A percentile compares a stretch with the other conserved stretches of the same genome.
Conservation (phyloP, 805 yeast species). For the Candida nemodendra region DNA sequence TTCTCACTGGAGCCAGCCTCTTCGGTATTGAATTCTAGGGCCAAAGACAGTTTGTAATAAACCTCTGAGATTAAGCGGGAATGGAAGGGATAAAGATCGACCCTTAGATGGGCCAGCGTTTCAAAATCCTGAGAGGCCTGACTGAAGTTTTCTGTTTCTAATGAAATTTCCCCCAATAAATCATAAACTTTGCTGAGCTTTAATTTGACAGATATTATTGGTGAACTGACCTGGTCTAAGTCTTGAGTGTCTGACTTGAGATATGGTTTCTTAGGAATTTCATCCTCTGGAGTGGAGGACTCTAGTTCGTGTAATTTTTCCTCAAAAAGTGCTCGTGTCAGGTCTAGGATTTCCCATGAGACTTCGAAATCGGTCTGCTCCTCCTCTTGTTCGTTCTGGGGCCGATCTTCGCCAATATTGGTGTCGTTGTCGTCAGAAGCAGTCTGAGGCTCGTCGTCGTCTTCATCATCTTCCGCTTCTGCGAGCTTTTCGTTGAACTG, state of each 20-base stretch:
- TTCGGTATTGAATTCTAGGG: conserved; percentile 62
- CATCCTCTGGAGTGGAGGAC: conserved; percentile 4
- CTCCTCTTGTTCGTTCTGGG: conserved; percentile 31
- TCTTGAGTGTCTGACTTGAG: conserved; percentile 22
- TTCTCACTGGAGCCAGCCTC: conserved; percentile 54
- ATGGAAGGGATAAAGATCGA: conserved; percentile 47
- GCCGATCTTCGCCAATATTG: conserved; percentile 22
- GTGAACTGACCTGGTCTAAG: conserved; percentile 23
- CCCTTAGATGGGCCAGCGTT: conserved; percentile 53
- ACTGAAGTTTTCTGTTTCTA: conserved; percentile 83
- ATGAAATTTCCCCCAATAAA: conserved; percentile 82
- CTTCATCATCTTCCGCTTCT: conserved; percentile 33
- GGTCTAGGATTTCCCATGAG: conserved; percentile 85
- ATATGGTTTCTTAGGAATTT: conserved; percentile 15
- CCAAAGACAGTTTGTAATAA: conserved; percentile 76
- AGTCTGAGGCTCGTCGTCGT: conserved; percentile 17
- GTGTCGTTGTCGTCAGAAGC: conserved; percentile 24
- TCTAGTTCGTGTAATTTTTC: conserved; percentile 35
- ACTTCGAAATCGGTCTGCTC: conserved; percentile 76
- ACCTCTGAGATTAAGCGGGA: conserved; percentile 71
- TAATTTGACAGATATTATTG: conserved; percentile 38
- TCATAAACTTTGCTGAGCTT: conserved; percentile 75
- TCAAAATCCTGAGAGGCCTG: conserved; percentile 74
- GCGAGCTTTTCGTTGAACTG: conserved; percentile 29
- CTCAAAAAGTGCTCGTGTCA: conserved; percentile 68